Conservation (phyloP, 1,139 yeast genomes). For the Lodderomyces metapsilosis region DNA sequence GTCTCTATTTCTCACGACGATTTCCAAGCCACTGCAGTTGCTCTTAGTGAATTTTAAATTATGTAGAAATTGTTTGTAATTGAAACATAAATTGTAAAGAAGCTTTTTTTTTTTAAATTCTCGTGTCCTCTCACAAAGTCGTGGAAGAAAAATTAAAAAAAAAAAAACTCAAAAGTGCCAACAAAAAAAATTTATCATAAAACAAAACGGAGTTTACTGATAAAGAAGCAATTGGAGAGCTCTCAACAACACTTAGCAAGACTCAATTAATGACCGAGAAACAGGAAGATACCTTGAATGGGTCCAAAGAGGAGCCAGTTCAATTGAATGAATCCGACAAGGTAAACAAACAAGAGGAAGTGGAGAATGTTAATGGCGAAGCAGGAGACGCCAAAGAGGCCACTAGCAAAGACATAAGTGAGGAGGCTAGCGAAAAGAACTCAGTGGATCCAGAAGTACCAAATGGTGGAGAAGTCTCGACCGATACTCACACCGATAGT, state of each 20-base stretch:
- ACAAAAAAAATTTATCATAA: background rate
- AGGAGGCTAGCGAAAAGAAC: background rate
- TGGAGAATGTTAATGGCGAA: background rate
- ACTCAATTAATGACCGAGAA: background rate
- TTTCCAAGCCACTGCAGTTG: slow-evolving; percentile 96
- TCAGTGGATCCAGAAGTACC: background rate
- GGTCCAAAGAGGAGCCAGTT: background rate
- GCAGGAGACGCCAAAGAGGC: background rate
- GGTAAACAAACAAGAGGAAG: background rate
- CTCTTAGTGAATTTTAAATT: slow-evolving; percentile 64
- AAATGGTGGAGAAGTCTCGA: background rate
- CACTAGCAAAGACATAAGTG: background rate
- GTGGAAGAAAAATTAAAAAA: background rate
- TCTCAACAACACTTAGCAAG: background rate
- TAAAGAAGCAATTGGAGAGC: background rate
- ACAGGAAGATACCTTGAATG: background rate
- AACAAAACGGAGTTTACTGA: background rate
- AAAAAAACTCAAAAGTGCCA: background rate
- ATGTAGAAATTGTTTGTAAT: background rate
- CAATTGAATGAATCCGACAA: background rate
- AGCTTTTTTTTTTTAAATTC: no score
- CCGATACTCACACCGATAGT: background rate
- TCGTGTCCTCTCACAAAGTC: background rate
- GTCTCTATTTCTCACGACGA: slow-evolving; percentile 96
- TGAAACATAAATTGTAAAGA: no score